Conservation (phyloP, 148 eudicot species). For the Rhododendron ferrugineum region DNA sequence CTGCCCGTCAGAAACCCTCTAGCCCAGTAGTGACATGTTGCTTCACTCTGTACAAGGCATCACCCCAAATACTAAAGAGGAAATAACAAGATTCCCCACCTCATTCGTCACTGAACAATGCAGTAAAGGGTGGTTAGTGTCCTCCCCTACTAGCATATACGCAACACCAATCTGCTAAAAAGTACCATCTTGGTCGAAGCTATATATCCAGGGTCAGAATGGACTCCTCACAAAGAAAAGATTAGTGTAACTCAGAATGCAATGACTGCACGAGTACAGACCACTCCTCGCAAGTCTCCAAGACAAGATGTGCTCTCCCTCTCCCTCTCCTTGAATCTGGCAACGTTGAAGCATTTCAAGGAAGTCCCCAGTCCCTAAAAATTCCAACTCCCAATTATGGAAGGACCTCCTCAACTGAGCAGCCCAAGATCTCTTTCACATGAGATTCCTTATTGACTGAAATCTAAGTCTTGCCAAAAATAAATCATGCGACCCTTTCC, state of each 20-base stretch:
- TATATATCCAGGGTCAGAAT: background rate
- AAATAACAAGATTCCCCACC: background rate
- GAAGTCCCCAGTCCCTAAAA: background rate
- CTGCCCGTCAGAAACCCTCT: background rate
- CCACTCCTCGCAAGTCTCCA: background rate
- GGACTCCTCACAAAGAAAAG: background rate
- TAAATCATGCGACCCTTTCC: background rate
- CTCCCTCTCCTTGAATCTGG: background rate
- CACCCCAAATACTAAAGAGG: background rate
- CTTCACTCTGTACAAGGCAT: background rate
- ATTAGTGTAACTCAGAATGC: background rate
- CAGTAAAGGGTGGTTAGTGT: background rate
- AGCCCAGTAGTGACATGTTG: background rate
- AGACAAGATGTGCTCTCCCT: background rate
- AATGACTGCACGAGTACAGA: background rate
- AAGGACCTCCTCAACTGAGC: background rate
- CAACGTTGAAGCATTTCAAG: background rate
- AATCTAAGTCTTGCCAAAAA: background rate
- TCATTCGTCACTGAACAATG: background rate
- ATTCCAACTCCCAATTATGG: background rate
- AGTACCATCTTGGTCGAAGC: background rate
- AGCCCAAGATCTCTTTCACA: background rate
- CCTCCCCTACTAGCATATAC: background rate
- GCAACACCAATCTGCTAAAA: background rate
- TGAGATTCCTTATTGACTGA: background rate